Evolutionary conservation across 306 rosid genomes (phyloP), one percentile per base, ranked within the genome.

Genomic region (Rubus idaeus): DNA sequence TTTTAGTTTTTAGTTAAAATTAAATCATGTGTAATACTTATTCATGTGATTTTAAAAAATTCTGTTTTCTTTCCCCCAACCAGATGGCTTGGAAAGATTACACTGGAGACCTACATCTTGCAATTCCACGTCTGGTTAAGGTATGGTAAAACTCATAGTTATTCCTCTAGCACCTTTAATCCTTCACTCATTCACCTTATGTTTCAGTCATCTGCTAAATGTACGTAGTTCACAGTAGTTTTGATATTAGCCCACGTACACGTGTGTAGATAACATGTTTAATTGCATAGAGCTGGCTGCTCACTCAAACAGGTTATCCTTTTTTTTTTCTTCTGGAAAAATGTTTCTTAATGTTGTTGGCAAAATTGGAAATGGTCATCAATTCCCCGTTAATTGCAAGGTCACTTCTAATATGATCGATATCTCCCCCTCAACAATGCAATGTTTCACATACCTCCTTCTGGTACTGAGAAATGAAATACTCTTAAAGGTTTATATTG

Each of bases 41-140:
- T 21, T 39, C 40, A 16, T 76, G 39, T 46, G 58, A 77, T 73
- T 61, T 75, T 65, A 65, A 75, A 20, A 26, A 26, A 63, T 63
- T 46, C 18, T 73, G 16, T 49, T 75, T 71, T 23, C 52, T 60
- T 73, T 64, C 17, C 67, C 11, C 1, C 40, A 46, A 51, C 65
- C 85, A 95, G 99, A 77, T 95, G 99, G 99, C 96, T 95, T 81
- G 99, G 99, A 71, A 95, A 95, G 97, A 70, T 95, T 68, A 92
- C 99, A 5, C 86, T 95, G 81, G 99, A 92, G 84, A 95, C 99
- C 70, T 95, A 95, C 87, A 95, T 95, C 83, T 90, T 96, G 57
- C 99, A 95, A 81, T 83, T 95, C 88, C 99, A 95, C 73, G 91
- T 92, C 79, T 95, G 99, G 99, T 83, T 95, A 81, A 92, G 99